These are phyloP conservation scores for Tetrapyrgos nigripes DNA, from an alignment of 1,284 basidiomycete species.

Conservation along the genomic window DNA sequence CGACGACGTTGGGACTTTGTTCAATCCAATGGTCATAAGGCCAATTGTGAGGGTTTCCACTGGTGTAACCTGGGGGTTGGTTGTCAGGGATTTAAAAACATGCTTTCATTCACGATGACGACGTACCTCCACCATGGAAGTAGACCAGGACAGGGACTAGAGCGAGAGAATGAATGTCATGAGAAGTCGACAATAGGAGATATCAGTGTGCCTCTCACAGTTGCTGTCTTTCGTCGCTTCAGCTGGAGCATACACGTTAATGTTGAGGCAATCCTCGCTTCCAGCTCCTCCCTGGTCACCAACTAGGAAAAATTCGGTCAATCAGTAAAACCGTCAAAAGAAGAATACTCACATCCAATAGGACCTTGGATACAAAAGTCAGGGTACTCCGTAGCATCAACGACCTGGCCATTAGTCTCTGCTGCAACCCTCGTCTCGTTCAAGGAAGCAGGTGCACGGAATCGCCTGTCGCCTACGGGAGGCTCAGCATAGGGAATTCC, in stretches of 20 bases:
- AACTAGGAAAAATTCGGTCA: not conserved
- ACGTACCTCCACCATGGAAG: constrained; percentile 66
- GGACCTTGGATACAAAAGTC: constrained; percentile 65
- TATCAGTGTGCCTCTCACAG: constrained; percentile 32
- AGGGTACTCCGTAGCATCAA: constrained; percentile 58
- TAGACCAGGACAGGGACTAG: constrained; percentile 56
- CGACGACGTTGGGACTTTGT: constrained; percentile 54
- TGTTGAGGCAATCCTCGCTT: constrained; percentile 44
- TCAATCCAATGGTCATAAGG: constrained; percentile 60
- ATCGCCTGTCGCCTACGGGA: constrained; percentile 56
- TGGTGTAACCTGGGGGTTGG: constrained; percentile 59
- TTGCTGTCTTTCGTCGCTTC: constrained; percentile 47
- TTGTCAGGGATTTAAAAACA: constrained; percentile 5
- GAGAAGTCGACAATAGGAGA: not conserved
- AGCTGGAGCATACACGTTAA: constrained; percentile 59
- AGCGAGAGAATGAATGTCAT: not conserved
- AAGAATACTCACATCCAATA: constrained; percentile 45
- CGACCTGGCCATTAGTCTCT: constrained; percentile 40
- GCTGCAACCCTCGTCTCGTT: constrained; percentile 45
- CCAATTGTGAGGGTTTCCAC: constrained; percentile 61
- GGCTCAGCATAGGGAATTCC: constrained; percentile 62
- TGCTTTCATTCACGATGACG: not conserved
- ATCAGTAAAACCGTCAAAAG: not conserved
- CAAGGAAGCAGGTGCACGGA: constrained; percentile 53
- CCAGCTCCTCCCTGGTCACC: not conserved